phyloP scores from a whole-genome alignment of 306 rosid species.

The Amphicarpaea edgeworthii region DNA sequence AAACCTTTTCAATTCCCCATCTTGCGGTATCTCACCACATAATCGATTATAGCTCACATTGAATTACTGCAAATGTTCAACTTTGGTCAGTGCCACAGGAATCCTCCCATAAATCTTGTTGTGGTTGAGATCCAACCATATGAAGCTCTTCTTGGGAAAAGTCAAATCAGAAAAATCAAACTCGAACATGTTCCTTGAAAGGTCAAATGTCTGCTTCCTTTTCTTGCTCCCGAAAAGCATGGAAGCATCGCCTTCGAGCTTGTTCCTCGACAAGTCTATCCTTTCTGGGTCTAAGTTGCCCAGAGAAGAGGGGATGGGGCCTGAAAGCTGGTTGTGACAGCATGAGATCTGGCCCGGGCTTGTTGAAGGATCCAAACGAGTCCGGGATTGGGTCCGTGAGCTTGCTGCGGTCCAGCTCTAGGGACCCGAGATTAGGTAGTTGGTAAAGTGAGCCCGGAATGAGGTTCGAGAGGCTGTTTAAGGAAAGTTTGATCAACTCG shows the following conservation, averaged over 20 bases:
- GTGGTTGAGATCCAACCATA: slow-evolving; percentile 8
- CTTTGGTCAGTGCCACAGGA: not conserved
- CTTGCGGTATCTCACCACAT: not conserved
- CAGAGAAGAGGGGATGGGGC: not conserved
- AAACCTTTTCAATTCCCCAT: not conserved
- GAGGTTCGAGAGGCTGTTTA: not conserved
- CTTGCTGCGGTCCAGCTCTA: not conserved
- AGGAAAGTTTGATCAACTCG: not conserved
- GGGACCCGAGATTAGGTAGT: not conserved
- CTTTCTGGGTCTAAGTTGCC: not conserved
- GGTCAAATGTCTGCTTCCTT: not conserved
- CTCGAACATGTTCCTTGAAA: not conserved
- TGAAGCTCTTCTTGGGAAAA: not conserved
- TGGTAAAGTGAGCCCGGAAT: not conserved
- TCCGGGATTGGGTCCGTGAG: slow-evolving; percentile 6
- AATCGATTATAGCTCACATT: not conserved
- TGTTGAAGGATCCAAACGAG: not conserved
- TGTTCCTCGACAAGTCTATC: not conserved
- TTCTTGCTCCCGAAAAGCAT: not conserved
- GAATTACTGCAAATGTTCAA: not conserved
- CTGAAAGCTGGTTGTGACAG: not conserved
- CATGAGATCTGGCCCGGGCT: not conserved
- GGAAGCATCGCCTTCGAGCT: not conserved
- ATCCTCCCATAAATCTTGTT: not conserved
- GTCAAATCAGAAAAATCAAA: not conserved